These are phyloP conservation scores for Funneliformis caledonium DNA, from an alignment of 371 early-diverging fungal genomes.

Conservation along the genomic window DNA sequence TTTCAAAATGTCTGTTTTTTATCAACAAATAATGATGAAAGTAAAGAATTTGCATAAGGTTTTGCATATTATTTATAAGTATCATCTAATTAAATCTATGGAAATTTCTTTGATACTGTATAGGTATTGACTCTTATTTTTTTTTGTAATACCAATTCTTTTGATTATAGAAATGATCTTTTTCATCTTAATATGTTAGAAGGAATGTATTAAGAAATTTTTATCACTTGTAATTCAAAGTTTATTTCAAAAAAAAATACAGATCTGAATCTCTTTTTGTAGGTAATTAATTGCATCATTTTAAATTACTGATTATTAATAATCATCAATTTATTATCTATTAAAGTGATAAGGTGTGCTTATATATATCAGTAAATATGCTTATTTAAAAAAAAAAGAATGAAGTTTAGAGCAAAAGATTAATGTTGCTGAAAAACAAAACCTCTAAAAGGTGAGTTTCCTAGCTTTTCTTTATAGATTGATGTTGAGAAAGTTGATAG, in stretches of 20 bases:
- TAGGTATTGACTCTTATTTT: background rate
- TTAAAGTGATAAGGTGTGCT: constrained; percentile 35
- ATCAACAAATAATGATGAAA: background rate
- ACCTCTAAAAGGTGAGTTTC: constrained; percentile 17
- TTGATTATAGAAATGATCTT: constrained; percentile 5
- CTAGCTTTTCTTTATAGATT: background rate
- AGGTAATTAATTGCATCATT: constrained; percentile 6
- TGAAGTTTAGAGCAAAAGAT: constrained; percentile 35
- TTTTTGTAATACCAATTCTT: constrained; percentile 16
- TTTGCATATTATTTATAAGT: constrained; percentile 20
- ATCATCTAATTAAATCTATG: constrained; percentile 13
- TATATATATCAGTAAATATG: constrained; percentile 20
- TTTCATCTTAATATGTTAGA: constrained; percentile 1
- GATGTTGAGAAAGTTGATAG: too few species aligned
- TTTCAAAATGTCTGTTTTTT: constrained; percentile 15
- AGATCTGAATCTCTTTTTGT: constrained; percentile 32
- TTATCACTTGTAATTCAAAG: constrained; percentile 25
- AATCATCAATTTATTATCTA: constrained; percentile 1
- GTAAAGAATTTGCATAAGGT: constrained; percentile 5
- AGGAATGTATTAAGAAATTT: constrained; percentile 30
- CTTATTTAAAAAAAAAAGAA: constrained; percentile 4
- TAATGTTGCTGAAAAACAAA: constrained; percentile 16
- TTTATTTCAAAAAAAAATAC: constrained; percentile 24
- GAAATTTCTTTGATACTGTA: background rate
- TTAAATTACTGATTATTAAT: constrained; percentile 32